Percentiles rank a stretch among this genome's conserved stretches.
These are phyloP conservation scores for Neocatenulostroma microsporum DNA, from an alignment of 2,329 filamentous ascomycete genomes.

Conservation along the genomic window DNA sequence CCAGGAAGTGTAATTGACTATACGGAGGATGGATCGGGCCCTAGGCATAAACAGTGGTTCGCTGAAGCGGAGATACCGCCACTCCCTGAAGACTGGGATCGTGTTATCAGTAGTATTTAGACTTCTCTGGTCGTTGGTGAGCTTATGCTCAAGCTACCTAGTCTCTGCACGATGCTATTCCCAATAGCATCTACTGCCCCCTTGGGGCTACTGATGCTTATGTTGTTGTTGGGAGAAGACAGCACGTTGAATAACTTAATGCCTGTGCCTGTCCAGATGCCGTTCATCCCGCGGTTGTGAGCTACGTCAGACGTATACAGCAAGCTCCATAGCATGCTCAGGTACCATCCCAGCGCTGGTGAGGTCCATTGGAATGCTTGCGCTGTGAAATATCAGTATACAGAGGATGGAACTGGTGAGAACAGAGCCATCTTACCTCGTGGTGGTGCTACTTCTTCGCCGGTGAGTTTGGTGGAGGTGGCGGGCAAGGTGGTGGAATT, in stretches of 20 bases:
- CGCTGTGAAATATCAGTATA: slow-evolving; percentile 45
- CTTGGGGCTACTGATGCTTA: slow-evolving; percentile 63
- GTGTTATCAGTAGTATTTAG: background rate
- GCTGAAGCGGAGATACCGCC: slow-evolving; percentile 3
- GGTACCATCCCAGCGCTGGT: slow-evolving; percentile 87
- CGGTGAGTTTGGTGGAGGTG: slow-evolving; percentile 9
- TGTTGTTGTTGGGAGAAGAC: slow-evolving; percentile 47
- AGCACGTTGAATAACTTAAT: slow-evolving; percentile 80
- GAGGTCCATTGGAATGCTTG: slow-evolving; percentile 95
- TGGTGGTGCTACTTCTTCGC: background rate
- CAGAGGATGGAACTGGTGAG: slow-evolving; percentile 2
- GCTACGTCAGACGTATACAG: slow-evolving; percentile 83
- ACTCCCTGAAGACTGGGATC: slow-evolving; percentile 4
- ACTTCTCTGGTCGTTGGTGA: slow-evolving; percentile 4
- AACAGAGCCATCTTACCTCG: slow-evolving; percentile 1
- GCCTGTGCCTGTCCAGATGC: slow-evolving; percentile 86
- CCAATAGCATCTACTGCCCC: slow-evolving; percentile 92
- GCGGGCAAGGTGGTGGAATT: slow-evolving; percentile 3
- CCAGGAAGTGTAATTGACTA: slow-evolving; percentile 5
- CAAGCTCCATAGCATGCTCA: slow-evolving; percentile 87
- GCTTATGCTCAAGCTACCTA: slow-evolving; percentile 49
- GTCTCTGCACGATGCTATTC: slow-evolving; percentile 77
- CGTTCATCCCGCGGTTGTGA: slow-evolving; percentile 68
- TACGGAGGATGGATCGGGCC: no score
- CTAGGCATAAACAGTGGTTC: slow-evolving; percentile 1